phyloP scores from a whole-genome alignment of 805 yeast species.

The Dipodascopsis tothii region DNA sequence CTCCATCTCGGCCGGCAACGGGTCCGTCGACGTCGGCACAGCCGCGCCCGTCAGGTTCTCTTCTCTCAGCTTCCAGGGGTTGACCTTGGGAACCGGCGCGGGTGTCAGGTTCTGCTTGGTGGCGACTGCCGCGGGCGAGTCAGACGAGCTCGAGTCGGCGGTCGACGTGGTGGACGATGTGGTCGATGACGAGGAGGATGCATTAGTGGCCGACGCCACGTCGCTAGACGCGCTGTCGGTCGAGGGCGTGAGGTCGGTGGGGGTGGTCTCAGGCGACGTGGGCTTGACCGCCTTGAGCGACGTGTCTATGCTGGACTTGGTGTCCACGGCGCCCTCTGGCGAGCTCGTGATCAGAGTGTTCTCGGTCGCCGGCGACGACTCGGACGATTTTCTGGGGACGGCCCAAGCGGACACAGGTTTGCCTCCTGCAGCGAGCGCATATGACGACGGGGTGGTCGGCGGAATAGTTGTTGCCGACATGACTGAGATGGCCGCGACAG shows the following conservation, averaged over 20 bases:
- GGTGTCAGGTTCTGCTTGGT: conserved; percentile 43
- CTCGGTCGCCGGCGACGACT: conserved; percentile 1
- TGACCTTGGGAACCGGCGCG: conserved; percentile 56
- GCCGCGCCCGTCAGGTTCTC: conserved; percentile 13
- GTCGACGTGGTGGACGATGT: conserved; percentile 18
- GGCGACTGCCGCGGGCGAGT: conserved; percentile 25
- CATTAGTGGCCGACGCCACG: conserved; percentile 3
- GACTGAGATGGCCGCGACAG: too few species aligned
- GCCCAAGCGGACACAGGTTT: conserved; percentile 25
- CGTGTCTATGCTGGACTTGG: too few species aligned
- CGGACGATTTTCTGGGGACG: conserved; percentile 21
- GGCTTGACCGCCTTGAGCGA: background rate
- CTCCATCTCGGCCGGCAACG: conserved; percentile 19
- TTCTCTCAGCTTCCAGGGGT: conserved; percentile 48
- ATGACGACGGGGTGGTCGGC: conserved; percentile 15
- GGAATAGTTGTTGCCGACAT: background rate
- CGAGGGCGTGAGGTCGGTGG: conserved; percentile 2
- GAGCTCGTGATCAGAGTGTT: background rate
- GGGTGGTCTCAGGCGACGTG: background rate
- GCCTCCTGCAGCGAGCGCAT: conserved; percentile 23
- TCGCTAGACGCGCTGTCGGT: conserved; percentile 10
- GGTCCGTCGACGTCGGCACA: conserved; percentile 6
- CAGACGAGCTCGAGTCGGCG: conserved; percentile 10
- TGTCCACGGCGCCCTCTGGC: conserved; percentile 5
- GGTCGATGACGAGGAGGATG: conserved; percentile 9